Percentiles rank a stretch among this genome's conserved stretches.
These are phyloP conservation scores for Solanum chacoense DNA, from an alignment of 305 asterid species.

Conservation along the genomic window DNA sequence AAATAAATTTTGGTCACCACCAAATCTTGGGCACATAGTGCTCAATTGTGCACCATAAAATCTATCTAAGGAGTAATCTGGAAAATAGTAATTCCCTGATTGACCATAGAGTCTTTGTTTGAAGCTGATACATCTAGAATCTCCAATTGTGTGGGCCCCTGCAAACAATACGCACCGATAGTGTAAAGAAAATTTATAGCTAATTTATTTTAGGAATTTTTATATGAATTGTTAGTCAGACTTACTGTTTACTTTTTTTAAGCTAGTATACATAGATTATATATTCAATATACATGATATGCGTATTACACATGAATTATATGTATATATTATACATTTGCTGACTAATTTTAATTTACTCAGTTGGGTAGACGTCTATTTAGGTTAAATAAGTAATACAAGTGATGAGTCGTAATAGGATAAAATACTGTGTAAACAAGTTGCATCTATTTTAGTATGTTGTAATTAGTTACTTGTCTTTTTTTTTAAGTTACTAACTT, in stretches of 20 bases:
- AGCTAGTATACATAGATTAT: neutral
- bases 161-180: neutral
- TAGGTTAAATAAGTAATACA: neutral
- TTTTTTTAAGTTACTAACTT: neutral
- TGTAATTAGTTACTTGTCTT: neutral
- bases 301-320: neutral
- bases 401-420: neutral
- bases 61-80: conserved; percentile 13
- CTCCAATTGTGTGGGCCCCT: conserved; percentile 85
- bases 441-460: neutral
- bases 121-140: conserved; percentile 16
- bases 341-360: neutral
- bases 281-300: neutral
- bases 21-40: conserved; percentile 17
- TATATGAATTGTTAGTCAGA: neutral
- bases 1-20: conserved; percentile 29
- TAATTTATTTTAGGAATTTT: neutral
- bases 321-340: neutral
- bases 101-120: conserved; percentile 20
- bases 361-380: neutral
- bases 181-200: neutral
- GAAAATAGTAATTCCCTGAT: neutral
- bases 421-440: neutral
- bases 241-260: neutral
- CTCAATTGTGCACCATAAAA: conserved; percentile 14